Base-by-base conservation (phyloP, 2,329 filamentous ascomycete genomes). In the Ceratocystis papillata region DNA sequence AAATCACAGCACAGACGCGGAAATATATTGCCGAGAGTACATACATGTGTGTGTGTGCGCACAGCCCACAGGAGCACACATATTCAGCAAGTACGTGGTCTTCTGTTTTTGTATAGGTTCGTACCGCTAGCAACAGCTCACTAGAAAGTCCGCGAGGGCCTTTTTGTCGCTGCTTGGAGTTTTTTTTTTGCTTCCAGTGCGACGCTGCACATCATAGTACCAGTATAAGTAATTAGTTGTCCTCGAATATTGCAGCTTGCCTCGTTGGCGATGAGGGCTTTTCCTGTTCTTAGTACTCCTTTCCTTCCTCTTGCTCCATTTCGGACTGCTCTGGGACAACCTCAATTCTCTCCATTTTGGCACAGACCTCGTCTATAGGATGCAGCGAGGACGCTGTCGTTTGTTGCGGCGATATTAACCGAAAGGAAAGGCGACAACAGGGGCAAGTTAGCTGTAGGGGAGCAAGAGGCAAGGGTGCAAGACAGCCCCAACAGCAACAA, bases 321-420 rank as follows among this genome's bases (percentile, higher is more conserved):
- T 48, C 8, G 8, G 17, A 7, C n/a, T 50, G n/a, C 6, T 50
- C 48, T 50, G 3, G 37, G 48, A 50, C 20, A 50, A 50, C 8
- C 48, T 20, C n/a, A 20, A 20, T 22, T 5, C 20, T 25, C 50
- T 25, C 20, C 25, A 22, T 12, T 22, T 57, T 22, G 7, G 53
- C 53, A 57, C 53, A 57, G 53, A 57, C 53, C 53, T 12, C 53
- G 12, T 57, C 25, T 30, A 57, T 5, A 30, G 53, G 25, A 50
- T 57, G 53, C 22, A 57, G 53, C 22, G 30, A 57, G 53, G n/a
- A 30, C 53, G 53, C 53, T 57, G 53, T 57, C 53, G 53, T 57
- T 57, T 57, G 53, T 30, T 57, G 53, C 53, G 15, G 53, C 53
- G 53, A 57, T 30, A 30, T 57, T 57, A 57, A 57, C 53, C 53